Evolutionary conservation across 23 red algal genomes (phyloP).

Genomic region (Gracilaria gracilis): DNA sequence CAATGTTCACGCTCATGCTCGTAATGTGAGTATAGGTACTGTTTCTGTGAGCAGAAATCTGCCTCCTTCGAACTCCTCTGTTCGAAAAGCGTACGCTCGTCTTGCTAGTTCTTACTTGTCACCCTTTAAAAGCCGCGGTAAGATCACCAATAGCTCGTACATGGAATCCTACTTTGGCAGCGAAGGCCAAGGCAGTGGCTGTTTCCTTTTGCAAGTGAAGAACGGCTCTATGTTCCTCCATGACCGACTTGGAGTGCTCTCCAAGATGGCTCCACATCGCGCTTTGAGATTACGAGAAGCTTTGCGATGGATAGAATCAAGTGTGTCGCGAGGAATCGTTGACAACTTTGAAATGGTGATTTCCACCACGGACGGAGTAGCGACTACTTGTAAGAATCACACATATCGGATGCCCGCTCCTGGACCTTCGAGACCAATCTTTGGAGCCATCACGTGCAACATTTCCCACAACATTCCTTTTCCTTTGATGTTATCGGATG

Average conservation of each 20-base stretch:
- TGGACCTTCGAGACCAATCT: constrained; percentile 18
- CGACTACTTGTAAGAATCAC: constrained; percentile 41
- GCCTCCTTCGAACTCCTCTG: constrained; percentile 1
- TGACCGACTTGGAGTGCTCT: constrained; percentile 52
- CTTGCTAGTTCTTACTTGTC: constrained; percentile 39
- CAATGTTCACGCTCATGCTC: too few species aligned
- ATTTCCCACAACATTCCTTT: constrained; percentile 67
- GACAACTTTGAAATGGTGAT: constrained; percentile 70
- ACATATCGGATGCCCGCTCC: constrained; percentile 53
- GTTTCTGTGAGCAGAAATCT: background rate
- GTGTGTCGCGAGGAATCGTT: constrained; percentile 40
- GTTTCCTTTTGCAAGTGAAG: constrained; percentile 67
- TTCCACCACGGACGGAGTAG: constrained; percentile 50
- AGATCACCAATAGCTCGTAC: constrained; percentile 37
- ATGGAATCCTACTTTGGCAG: constrained; percentile 21
- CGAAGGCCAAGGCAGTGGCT: constrained; percentile 17
- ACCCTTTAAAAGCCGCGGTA: constrained; percentile 1
- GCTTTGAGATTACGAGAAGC: constrained; percentile 61
- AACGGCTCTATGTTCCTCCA: constrained; percentile 49
- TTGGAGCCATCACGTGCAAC: constrained; percentile 54
- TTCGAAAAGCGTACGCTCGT: constrained; percentile 37
- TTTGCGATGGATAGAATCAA: constrained; percentile 38
- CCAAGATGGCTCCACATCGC: constrained; percentile 52
- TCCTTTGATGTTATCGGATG: constrained; percentile 61
- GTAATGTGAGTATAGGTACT: background rate